Percentiles rank a stretch among this genome's conserved stretches.
phyloP scores from a whole-genome alignment of 1,284 basidiomycete genomes.

The Paramarasmius palmivorus region DNA sequence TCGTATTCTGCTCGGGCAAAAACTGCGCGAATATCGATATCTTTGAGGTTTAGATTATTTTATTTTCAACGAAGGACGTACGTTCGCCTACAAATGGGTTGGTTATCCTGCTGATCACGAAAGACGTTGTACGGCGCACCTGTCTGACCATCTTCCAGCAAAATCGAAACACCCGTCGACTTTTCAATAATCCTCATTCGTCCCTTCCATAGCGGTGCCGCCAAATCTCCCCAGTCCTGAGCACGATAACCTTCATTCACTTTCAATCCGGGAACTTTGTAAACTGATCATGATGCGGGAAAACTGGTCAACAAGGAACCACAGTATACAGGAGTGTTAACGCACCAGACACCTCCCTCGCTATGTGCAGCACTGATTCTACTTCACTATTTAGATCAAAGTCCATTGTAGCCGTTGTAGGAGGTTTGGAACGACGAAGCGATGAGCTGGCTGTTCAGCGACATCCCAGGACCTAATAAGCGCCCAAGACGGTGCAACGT shows the following conservation, averaged over 20 bases:
- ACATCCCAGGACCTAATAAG: background rate
- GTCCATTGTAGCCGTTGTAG: slow-evolving; percentile 42
- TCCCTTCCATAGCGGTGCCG: slow-evolving; percentile 86
- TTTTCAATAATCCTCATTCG: slow-evolving; percentile 84
- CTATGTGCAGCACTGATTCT: slow-evolving; percentile 84
- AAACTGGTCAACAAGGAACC: slow-evolving; percentile 13
- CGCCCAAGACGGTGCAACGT: no score
- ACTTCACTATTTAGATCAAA: slow-evolving; percentile 65
- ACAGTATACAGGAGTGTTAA: slow-evolving; percentile 6
- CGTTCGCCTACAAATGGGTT: slow-evolving; percentile 51
- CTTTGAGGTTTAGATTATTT: slow-evolving; percentile 8
- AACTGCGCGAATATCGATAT: slow-evolving; percentile 49
- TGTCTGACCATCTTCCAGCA: slow-evolving; percentile 76
- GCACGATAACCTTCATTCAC: slow-evolving; percentile 85
- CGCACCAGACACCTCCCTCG: slow-evolving; percentile 80
- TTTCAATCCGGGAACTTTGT: slow-evolving; percentile 81
- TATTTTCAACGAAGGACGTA: slow-evolving; percentile 32
- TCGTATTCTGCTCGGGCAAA: slow-evolving; percentile 94
- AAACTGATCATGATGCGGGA: slow-evolving; percentile 48
- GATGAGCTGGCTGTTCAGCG: background rate
- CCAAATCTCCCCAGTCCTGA: slow-evolving; percentile 84
- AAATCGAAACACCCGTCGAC: slow-evolving; percentile 54
- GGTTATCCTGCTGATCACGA: background rate
- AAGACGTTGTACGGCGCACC: slow-evolving; percentile 51
- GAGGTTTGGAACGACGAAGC: background rate